Percentiles rank a stretch among this genome's conserved stretches.
These are phyloP conservation scores for Bocquillonia castaneifolia DNA, from an alignment of 441 rosid genomes.

Conservation along the genomic window DNA sequence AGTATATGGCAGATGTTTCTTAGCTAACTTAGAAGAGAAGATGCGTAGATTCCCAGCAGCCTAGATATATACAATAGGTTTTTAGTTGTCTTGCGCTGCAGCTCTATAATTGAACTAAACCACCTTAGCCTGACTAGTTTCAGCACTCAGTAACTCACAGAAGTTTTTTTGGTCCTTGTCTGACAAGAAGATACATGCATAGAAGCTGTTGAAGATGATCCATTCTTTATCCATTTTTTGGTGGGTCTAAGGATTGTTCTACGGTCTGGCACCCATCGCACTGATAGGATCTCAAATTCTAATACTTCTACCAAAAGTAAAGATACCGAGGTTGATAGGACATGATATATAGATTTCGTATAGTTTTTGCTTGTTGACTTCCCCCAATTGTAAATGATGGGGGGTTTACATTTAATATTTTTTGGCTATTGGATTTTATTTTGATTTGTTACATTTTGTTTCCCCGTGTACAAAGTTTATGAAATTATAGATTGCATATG, in stretches of 20 bases:
- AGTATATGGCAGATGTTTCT: constrained; percentile 17
- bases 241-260: constrained; percentile 12
- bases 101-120: constrained; percentile 14
- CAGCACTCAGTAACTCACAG: constrained; percentile 4
- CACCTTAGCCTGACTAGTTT: constrained; percentile 1
- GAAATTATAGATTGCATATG: neutral
- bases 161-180: neutral
- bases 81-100: constrained; percentile 18
- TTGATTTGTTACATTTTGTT: neutral
- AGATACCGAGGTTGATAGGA: constrained; percentile 8
- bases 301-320: constrained; percentile 1
- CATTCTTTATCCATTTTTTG: constrained; percentile 11
- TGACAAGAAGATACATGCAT: constrained; percentile 18
- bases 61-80: constrained; percentile 25
- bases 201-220: constrained; percentile 19
- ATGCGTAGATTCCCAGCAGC: constrained; percentile 25
- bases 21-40: constrained; percentile 24
- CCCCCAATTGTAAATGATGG: constrained; percentile 28
- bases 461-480: constrained; percentile 11
- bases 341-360: neutral
- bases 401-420: neutral
- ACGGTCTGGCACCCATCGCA: neutral
- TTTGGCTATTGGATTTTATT: neutral
- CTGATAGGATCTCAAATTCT: constrained; percentile 3
- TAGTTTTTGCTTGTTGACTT: too few species aligned